These are phyloP conservation scores for Tricladium varicosporioides DNA, from an alignment of 2,329 filamentous ascomycete genomes.

Conservation along the genomic window DNA sequence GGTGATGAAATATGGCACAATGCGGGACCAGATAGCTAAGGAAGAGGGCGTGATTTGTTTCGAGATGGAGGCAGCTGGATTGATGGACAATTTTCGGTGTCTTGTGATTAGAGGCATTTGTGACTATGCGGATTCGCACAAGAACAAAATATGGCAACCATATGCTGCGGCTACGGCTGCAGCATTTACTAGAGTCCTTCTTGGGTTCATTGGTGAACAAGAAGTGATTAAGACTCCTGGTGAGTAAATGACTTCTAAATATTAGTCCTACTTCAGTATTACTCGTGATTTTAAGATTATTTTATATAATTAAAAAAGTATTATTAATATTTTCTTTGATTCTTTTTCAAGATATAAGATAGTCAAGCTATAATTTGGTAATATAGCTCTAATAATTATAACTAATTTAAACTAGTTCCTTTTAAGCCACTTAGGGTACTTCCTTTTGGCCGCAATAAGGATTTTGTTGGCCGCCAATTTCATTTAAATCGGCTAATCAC, in stretches of 20 bases:
- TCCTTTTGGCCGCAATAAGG: too few species aligned
- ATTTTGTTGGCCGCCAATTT: too few species aligned
- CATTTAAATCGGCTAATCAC: too few species aligned
- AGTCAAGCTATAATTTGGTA: too few species aligned
- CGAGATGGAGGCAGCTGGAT: too few species aligned
- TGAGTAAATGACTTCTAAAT: neutral
- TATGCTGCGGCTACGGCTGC: constrained; percentile 17
- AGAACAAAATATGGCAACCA: constrained; percentile 13
- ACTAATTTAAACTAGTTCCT: too few species aligned
- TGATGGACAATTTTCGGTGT: constrained; percentile 13
- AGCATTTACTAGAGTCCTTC: constrained; percentile 10
- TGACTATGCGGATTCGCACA: constrained; percentile 19
- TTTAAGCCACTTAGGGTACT: too few species aligned
- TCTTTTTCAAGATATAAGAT: neutral
- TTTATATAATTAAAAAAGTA: neutral
- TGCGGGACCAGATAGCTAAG: neutral
- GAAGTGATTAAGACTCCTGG: neutral
- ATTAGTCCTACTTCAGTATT: neutral
- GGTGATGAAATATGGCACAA: constrained; percentile 12
- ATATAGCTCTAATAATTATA: too few species aligned
- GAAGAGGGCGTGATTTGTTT: constrained; percentile 11
- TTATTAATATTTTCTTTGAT: neutral
- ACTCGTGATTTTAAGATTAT: neutral
- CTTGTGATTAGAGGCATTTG: constrained; percentile 20
- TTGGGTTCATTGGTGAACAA: neutral